Conservation (phyloP, 371 early-diverging fungal genomes). For the Lichtheimia ramosa region DNA sequence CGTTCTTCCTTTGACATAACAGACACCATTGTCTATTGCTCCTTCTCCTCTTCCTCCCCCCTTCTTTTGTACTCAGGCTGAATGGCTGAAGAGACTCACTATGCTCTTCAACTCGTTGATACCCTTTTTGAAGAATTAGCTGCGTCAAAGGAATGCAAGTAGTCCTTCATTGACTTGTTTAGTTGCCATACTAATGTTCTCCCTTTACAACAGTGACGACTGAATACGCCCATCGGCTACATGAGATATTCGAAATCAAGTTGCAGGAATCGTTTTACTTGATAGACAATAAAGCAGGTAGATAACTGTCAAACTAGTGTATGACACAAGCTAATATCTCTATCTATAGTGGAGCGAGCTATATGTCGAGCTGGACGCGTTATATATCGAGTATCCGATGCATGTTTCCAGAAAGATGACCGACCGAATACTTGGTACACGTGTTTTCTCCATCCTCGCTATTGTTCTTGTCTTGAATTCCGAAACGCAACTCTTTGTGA, state of each 20-base stretch:
- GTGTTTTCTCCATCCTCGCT: slow-evolving; percentile 17
- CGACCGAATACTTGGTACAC: slow-evolving; percentile 2
- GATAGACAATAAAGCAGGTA: slow-evolving; percentile 24
- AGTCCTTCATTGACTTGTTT: background rate
- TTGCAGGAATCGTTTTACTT: slow-evolving; percentile 26
- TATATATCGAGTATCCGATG: slow-evolving; percentile 22
- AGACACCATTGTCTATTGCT: too few relatives aligned
- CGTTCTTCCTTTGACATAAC: background rate
- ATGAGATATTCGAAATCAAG: slow-evolving; percentile 8
- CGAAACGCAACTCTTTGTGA: slow-evolving; percentile 8
- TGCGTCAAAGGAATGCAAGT: slow-evolving; percentile 8
- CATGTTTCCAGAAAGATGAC: slow-evolving; percentile 2
- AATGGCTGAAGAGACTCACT: background rate
- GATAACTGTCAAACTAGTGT: background rate
- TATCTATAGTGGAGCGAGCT: background rate
- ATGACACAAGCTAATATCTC: slow-evolving; percentile 1
- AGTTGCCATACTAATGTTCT: background rate
- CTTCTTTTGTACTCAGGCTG: too few relatives aligned
- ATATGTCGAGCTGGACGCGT: slow-evolving; percentile 17
- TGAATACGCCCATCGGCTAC: slow-evolving; percentile 14
- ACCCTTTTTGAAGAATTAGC: slow-evolving; percentile 3
- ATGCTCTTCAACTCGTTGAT: slow-evolving; percentile 5
- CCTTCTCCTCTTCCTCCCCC: too few relatives aligned
- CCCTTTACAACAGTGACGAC: slow-evolving; percentile 14
- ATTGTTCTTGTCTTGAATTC: slow-evolving; percentile 24